These are phyloP conservation scores for Colletotrichum agaves DNA, from an alignment of 2,329 filamentous ascomycete species.

Conservation along the genomic window DNA sequence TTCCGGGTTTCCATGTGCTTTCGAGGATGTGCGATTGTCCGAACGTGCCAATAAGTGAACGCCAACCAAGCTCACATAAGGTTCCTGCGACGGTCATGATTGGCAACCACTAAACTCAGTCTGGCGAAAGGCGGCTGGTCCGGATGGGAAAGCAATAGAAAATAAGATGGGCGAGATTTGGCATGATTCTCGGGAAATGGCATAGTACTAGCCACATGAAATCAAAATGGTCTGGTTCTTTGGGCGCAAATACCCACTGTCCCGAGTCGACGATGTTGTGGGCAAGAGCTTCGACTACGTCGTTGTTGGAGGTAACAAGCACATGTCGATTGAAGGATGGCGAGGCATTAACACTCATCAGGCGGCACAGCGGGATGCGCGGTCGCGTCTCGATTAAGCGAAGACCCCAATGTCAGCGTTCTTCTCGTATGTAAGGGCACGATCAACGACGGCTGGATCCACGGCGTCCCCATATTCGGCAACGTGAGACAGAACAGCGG, in stretches of 20 bases:
- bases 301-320: conserved; percentile 51
- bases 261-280: conserved; percentile 39
- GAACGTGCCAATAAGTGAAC: no score
- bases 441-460: conserved; percentile 43
- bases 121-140: no score
- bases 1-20: no score
- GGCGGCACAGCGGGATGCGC: conserved; percentile 61
- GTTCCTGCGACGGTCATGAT: not conserved
- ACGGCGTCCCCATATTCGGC: conserved; percentile 46
- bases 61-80: no score
- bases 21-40: no score
- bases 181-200: not conserved
- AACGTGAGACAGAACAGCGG: conserved; percentile 40
- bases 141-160: not conserved
- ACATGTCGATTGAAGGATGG: not conserved
- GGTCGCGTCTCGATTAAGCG: conserved; percentile 56
- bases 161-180: rapidly evolving
- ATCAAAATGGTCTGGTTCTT: conserved; percentile 43
- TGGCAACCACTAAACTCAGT: not conserved
- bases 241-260: conserved; percentile 40
- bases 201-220: not conserved
- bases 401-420: conserved; percentile 49
- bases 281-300: conserved; percentile 55
- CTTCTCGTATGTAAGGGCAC: conserved; percentile 51
- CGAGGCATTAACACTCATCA: conserved; percentile 5